These are phyloP conservation scores for Scheffersomyces illinoinensis DNA, from an alignment of 1,139 yeast genomes.

Conservation along the genomic window DNA sequence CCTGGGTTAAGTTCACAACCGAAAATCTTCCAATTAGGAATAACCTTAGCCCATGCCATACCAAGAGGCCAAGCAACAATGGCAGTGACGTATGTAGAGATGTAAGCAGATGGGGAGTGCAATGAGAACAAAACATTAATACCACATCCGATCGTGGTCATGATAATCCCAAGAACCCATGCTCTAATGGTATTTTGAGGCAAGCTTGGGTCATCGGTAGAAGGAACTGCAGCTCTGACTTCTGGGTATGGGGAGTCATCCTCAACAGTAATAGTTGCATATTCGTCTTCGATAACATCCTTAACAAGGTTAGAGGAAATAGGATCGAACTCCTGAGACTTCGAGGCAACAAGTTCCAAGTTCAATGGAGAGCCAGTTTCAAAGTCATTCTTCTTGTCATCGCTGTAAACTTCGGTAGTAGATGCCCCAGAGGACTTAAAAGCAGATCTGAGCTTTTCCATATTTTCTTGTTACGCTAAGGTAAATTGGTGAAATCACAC, in stretches of 20 bases:
- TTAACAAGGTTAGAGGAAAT: constrained; percentile 25
- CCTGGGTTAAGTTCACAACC: constrained; percentile 57
- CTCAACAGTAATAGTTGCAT: constrained; percentile 43
- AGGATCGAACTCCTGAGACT: constrained; percentile 39
- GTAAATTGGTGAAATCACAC: background rate
- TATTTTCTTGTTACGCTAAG: constrained; percentile 2
- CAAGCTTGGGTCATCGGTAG: constrained; percentile 53
- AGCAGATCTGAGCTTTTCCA: constrained; percentile 20
- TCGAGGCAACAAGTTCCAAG: constrained; percentile 25
- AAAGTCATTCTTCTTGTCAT: constrained; percentile 12
- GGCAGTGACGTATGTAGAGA: constrained; percentile 58
- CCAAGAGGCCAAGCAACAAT: constrained; percentile 68
- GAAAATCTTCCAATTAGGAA: constrained; percentile 51
- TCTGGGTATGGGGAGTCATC: constrained; percentile 69
- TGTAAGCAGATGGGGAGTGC: constrained; percentile 55
- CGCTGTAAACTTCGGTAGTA: constrained; percentile 1
- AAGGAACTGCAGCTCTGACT: constrained; percentile 69
- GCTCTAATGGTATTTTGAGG: constrained; percentile 64
- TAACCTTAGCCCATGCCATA: constrained; percentile 44
- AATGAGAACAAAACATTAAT: constrained; percentile 61
- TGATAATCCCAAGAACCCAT: constrained; percentile 54
- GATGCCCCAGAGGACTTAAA: constrained; percentile 4
- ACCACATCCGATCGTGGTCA: constrained; percentile 61
- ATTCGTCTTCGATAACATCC: constrained; percentile 35
- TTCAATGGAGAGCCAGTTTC: constrained; percentile 21